A percentile compares a stretch with the other conserved stretches of the same genome.
Conservation (phyloP, 257 asterid species). For the Nicotiana undulata region DNA sequence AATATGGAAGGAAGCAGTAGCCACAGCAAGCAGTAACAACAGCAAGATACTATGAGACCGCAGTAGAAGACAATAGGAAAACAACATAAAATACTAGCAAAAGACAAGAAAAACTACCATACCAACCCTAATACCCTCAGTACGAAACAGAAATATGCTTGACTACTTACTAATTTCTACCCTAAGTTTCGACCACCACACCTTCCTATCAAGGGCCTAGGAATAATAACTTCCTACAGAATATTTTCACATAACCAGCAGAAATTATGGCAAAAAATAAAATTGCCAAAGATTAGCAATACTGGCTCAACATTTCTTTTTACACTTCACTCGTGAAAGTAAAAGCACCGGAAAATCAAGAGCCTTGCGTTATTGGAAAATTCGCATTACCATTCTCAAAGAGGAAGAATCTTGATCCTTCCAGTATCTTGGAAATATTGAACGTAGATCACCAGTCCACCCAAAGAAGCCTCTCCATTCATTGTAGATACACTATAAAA, state of each 20-base stretch:
- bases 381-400: conserved; percentile 42
- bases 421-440: conserved; percentile 45
- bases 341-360: background rate
- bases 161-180: no score
- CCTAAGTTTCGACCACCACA: no score
- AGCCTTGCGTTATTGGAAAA: background rate
- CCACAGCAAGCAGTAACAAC: no score
- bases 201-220: no score
- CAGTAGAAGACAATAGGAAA: no score
- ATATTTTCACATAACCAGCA: background rate
- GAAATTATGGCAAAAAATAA: background rate
- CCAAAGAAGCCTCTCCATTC: conserved; percentile 76
- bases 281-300: background rate
- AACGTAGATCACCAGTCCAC: conserved; percentile 68
- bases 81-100: no score
- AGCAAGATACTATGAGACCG: no score
- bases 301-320: background rate
- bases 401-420: conserved; percentile 54
- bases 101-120: no score
- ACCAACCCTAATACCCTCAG: no score
- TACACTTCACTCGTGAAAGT: background rate
- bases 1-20: no score
- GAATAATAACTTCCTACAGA: background rate
- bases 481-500: conserved; percentile 64
- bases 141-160: no score